A percentile compares a stretch with the other conserved stretches of the same genome.
phyloP scores from a whole-genome alignment of 257 asterid genomes.

The Ehretia macrophylla region DNA sequence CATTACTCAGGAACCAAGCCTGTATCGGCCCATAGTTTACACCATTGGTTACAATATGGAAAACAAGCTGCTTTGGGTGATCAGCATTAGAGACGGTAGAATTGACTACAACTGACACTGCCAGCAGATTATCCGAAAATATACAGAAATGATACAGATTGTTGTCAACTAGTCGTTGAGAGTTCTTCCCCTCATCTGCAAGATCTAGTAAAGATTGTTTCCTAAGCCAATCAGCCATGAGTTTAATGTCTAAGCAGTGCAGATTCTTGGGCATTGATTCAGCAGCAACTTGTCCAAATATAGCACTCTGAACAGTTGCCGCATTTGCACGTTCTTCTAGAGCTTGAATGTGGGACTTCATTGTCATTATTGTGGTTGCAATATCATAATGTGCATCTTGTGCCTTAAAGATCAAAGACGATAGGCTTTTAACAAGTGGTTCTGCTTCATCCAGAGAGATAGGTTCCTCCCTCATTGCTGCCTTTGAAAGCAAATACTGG shows the following conservation, averaged over 20 bases:
- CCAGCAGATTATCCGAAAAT: slow-evolving; percentile 78
- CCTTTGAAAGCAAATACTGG: slow-evolving; percentile 75
- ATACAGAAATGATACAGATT: slow-evolving; percentile 82
- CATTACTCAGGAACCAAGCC: slow-evolving; percentile 73
- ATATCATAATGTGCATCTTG: slow-evolving; percentile 83
- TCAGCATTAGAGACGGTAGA: slow-evolving; percentile 75
- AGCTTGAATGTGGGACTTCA: slow-evolving; percentile 84
- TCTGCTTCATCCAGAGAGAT: slow-evolving; percentile 74
- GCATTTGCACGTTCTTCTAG: slow-evolving; percentile 72
- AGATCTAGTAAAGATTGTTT: slow-evolving; percentile 40
- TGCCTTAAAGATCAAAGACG: slow-evolving; percentile 73
- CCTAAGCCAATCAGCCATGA: slow-evolving; percentile 60
- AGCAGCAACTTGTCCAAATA: slow-evolving; percentile 66
- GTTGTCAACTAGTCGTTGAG: slow-evolving; percentile 69
- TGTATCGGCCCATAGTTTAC: slow-evolving; percentile 72
- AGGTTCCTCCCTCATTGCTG: slow-evolving; percentile 73
- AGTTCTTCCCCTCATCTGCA: slow-evolving; percentile 58
- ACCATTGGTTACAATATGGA: slow-evolving; percentile 73
- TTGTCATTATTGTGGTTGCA: slow-evolving; percentile 74
- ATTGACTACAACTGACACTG: slow-evolving; percentile 74
- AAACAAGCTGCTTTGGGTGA: slow-evolving; percentile 80
- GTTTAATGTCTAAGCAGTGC: slow-evolving; percentile 65
- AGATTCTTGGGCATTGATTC: slow-evolving; percentile 75
- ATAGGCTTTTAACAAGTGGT: slow-evolving; percentile 61
- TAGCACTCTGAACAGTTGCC: slow-evolving; percentile 58